Evolutionary conservation across 2,329 filamentous ascomycete genomes (phyloP), one percentile per base, ranked within the genome.

Genomic region (Ophiosphaerella narmari): DNA sequence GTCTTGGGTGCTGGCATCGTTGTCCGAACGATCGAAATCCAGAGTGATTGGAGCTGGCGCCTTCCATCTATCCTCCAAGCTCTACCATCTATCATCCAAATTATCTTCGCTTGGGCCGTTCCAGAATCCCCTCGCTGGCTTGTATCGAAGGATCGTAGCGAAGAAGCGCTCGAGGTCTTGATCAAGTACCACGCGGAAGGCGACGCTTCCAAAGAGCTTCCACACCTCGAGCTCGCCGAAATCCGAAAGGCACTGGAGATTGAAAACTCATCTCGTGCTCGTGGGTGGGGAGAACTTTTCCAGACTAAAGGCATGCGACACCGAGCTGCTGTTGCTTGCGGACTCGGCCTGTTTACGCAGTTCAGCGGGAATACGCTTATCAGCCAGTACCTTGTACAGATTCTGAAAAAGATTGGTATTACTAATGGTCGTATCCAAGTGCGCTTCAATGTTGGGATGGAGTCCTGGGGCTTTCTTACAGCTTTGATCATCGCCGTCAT

Each of bases 41-140:
- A 74, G 7, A 80, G 71, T 55, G 76, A 87, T 61, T 88, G 86
- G 86, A 84, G 83, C 2, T 89, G 86, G 86, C 78, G 85, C 43
- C 82, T 82, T 34, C 85, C 87, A 43, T 83, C 82, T 7, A 75
- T 88, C 14, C 74, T 88, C 12, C 86, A 89, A 73, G 78, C 82
- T 29, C 66, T 83, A 0, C 85, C 85, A 0, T 86, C 86, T 0
- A 53, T 85, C 3, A 75, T 88, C 47, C 86, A 88, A 72, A 75
- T 89, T 26, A 46, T 71, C 4, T 86, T 86, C 57, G 84, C 89
- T 63, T 88, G 82, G 33, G 62, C 72, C 1, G 66, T 88, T 3
- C 86, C 86, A 3, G 86, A 89, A 69, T 85, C 81, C 1, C 86
- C 86, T 0, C 78, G 86, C 44, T 89, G 80, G 75, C 81, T 89